Percentiles rank a stretch among this genome's conserved stretches.
These are phyloP conservation scores for Pleurotus giganteus DNA, from an alignment of 768 basidiomycete species.

Conservation along the genomic window DNA sequence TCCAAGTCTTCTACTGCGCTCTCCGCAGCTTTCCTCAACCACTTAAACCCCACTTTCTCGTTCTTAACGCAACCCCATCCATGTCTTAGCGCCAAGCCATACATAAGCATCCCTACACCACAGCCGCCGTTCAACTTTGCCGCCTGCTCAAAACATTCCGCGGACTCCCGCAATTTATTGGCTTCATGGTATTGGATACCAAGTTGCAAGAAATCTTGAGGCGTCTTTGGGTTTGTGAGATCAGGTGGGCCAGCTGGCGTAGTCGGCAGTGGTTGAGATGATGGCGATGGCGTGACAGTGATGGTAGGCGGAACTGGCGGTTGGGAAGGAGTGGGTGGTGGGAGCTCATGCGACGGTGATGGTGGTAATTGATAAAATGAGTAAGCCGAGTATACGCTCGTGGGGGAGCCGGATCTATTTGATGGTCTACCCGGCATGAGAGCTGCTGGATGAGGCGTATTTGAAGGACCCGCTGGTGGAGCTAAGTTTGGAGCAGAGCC, in stretches of 20 bases:
- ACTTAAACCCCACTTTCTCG: constrained; percentile 76
- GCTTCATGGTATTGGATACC: constrained; percentile 80
- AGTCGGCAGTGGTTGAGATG: constrained; percentile 5
- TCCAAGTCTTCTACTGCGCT: constrained; percentile 76
- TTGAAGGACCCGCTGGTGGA: constrained; percentile 8
- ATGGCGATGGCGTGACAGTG: constrained; percentile 14
- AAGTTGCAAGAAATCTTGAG: constrained; percentile 70
- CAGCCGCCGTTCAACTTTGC: constrained; percentile 77
- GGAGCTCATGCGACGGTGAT: constrained; percentile 33
- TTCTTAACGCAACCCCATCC: constrained; percentile 88
- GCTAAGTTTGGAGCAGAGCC: constrained; percentile 6
- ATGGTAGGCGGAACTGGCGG: constrained; percentile 14
- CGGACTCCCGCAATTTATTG: constrained; percentile 66
- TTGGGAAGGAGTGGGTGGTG: constrained; percentile 7
- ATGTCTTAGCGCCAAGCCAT: constrained; percentile 80
- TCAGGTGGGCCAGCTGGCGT: constrained; percentile 12
- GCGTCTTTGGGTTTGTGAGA: constrained; percentile 25
- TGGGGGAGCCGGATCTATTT: constrained; percentile 33
- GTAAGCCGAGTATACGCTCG: constrained; percentile 57
- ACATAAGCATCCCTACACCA: constrained; percentile 91
- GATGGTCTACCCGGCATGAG: constrained; percentile 34
- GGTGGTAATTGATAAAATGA: constrained; percentile 61
- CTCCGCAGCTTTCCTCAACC: constrained; percentile 83
- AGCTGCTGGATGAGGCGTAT: constrained; percentile 12
- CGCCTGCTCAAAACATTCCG: constrained; percentile 71